phyloP scores from a whole-genome alignment of 2,329 filamentous ascomycete species.

The Ramularia endophylla region DNA sequence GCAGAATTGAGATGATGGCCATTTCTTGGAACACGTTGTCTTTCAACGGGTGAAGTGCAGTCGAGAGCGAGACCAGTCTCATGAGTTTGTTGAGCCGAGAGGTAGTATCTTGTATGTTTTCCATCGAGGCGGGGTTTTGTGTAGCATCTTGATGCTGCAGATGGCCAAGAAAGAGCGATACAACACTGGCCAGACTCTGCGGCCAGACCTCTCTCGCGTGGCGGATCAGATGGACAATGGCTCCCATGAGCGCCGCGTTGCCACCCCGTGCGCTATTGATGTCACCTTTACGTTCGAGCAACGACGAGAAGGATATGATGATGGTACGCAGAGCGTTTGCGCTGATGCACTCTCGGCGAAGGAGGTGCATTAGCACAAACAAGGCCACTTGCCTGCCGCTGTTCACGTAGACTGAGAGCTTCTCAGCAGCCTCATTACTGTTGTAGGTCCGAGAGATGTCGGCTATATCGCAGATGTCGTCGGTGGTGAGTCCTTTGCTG shows the following conservation, averaged over 20 bases:
- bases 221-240: conserved; percentile 44
- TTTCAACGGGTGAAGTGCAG: conserved; percentile 44
- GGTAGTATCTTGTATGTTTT: conserved; percentile 6
- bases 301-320: conserved; percentile 18
- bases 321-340: conserved; percentile 39
- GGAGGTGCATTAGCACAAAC: conserved; percentile 44
- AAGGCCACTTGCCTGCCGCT: too few species aligned
- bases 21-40: conserved; percentile 46
- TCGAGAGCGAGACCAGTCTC: conserved; percentile 31
- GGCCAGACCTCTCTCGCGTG: conserved; percentile 49
- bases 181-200: conserved; percentile 30
- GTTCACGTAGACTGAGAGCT: too few species aligned
- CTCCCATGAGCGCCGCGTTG: conserved; percentile 26
- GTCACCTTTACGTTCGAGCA: conserved; percentile 4
- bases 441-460: conserved; percentile 18
- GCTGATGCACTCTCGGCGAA: conserved; percentile 40
- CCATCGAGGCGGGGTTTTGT: not conserved
- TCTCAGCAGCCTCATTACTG: conserved; percentile 15
- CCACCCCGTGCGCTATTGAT: not conserved
- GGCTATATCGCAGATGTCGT: conserved; percentile 24
- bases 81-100: conserved; percentile 26
- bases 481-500: conserved; percentile 10
- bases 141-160: conserved; percentile 3
- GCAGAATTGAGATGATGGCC: conserved; percentile 52
- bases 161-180: conserved; percentile 15